Conservation (phyloP, 805 yeast species). For the Saturnispora besseyi region DNA sequence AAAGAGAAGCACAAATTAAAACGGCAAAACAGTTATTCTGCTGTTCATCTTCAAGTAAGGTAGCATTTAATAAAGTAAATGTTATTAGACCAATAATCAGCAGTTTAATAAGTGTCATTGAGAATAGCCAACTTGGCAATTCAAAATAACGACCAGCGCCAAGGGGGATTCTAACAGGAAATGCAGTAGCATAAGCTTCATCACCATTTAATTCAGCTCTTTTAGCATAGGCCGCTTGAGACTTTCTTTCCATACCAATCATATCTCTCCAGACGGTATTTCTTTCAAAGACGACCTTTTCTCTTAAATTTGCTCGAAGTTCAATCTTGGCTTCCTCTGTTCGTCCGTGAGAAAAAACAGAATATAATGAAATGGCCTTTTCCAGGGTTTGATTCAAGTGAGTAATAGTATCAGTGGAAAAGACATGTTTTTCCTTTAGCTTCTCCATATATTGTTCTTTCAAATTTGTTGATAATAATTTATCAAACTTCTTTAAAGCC, state of each 20-base stretch:
- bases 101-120: conserved; percentile 36
- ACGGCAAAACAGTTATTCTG: conserved; percentile 78
- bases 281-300: conserved; percentile 94
- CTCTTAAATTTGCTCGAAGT: conserved; percentile 54
- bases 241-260: conserved; percentile 80
- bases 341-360: conserved; percentile 31
- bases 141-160: conserved; percentile 25
- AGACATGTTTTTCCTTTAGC: conserved; percentile 41
- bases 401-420: conserved; percentile 38
- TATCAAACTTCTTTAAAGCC: conserved; percentile 87
- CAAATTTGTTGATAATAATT: conserved; percentile 55
- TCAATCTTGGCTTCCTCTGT: conserved; percentile 36
- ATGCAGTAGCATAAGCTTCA: conserved; percentile 9
- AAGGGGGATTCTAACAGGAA: conserved; percentile 19
- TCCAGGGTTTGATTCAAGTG: conserved; percentile 45
- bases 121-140: conserved; percentile 30
- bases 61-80: conserved; percentile 36
- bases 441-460: conserved; percentile 48
- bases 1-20: conserved; percentile 66
- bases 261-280: conserved; percentile 97
- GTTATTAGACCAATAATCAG: conserved; percentile 41
- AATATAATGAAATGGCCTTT: conserved; percentile 31
- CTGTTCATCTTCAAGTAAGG: conserved; percentile 55
- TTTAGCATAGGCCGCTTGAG: conserved; percentile 57
- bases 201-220: conserved; percentile 18